Percentiles rank a stretch among this genome's conserved stretches.
Conservation (phyloP, 2,329 filamentous ascomycete genomes). For the Hawksworthiomyces lignivorus region DNA sequence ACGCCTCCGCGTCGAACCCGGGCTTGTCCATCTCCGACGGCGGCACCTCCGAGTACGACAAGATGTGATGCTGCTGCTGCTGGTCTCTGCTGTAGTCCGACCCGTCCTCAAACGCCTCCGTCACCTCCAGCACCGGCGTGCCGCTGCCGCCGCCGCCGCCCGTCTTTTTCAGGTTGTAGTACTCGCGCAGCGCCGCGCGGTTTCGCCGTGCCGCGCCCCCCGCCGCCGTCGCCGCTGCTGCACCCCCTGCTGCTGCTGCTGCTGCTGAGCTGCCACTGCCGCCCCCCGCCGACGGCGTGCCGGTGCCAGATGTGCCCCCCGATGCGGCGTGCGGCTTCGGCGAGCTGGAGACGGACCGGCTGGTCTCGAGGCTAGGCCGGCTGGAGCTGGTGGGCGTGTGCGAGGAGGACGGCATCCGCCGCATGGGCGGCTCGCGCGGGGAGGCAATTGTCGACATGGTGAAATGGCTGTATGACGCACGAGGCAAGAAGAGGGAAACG, state of each 20-base stretch:
- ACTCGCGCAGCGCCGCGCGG: slow-evolving; percentile 82
- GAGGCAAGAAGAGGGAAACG: neutral
- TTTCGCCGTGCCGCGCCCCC: slow-evolving; percentile 46
- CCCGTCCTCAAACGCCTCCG: slow-evolving; percentile 25
- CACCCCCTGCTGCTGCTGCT: slow-evolving; percentile 18
- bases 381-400: slow-evolving; percentile 64
- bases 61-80: neutral
- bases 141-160: slow-evolving; percentile 23
- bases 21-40: slow-evolving; percentile 65
- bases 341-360: slow-evolving; percentile 52
- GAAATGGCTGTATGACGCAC: too few relatives aligned
- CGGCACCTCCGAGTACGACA: slow-evolving; percentile 46
- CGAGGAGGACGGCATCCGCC: slow-evolving; percentile 42
- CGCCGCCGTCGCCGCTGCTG: slow-evolving; percentile 22
- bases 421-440: slow-evolving; percentile 52
- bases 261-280: slow-evolving; percentile 2
- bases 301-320: slow-evolving; percentile 7
- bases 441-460: slow-evolving; percentile 59
- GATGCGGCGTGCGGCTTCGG: slow-evolving; percentile 34
- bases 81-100: slow-evolving; percentile 10
- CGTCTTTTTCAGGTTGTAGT: slow-evolving; percentile 71
- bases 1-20: slow-evolving; percentile 65
- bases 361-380: slow-evolving; percentile 63
- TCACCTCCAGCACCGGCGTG: slow-evolving; percentile 36
- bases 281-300: neutral